phyloP scores from a whole-genome alignment of 345 rosid genomes.

The Salix arbutifolia region DNA sequence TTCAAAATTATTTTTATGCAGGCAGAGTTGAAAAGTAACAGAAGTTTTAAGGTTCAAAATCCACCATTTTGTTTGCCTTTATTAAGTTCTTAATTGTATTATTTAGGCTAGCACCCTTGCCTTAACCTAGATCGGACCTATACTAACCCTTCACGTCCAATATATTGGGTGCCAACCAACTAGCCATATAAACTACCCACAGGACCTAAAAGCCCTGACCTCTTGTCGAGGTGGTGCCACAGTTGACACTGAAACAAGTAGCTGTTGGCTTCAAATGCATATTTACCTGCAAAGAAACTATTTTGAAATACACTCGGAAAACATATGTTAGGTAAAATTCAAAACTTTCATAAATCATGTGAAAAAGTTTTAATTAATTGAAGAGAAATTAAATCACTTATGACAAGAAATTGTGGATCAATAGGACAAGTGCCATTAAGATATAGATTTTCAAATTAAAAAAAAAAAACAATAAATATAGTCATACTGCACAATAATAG shows the following conservation, averaged over 20 bases:
- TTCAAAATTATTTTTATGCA: not conserved
- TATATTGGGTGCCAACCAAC: constrained; percentile 28
- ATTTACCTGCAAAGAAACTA: constrained; percentile 34
- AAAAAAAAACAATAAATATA: not conserved
- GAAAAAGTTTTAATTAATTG: not conserved
- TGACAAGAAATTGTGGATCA: not conserved
- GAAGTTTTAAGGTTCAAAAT: constrained; percentile 1
- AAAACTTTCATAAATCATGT: not conserved
- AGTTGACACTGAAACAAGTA: not conserved
- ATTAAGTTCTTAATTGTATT: not conserved
- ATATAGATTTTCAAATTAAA: not conserved
- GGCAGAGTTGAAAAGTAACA: not conserved
- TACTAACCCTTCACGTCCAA: constrained; percentile 30
- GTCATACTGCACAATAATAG: not conserved
- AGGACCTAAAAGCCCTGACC: constrained; percentile 22
- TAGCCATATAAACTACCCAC: constrained; percentile 21
- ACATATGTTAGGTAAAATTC: not conserved
- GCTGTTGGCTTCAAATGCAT: constrained; percentile 19
- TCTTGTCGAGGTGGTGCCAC: constrained; percentile 4
- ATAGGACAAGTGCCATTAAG: not conserved
- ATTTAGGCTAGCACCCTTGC: constrained; percentile 22
- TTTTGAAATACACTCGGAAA: constrained; percentile 10
- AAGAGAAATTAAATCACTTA: not conserved
- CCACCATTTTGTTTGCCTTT: not conserved
- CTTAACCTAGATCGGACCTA: constrained; percentile 42